Percentiles rank a stretch among this genome's conserved stretches.
phyloP scores from a whole-genome alignment of 164 flowering plant genomes.

The Tetracentron sinense region DNA sequence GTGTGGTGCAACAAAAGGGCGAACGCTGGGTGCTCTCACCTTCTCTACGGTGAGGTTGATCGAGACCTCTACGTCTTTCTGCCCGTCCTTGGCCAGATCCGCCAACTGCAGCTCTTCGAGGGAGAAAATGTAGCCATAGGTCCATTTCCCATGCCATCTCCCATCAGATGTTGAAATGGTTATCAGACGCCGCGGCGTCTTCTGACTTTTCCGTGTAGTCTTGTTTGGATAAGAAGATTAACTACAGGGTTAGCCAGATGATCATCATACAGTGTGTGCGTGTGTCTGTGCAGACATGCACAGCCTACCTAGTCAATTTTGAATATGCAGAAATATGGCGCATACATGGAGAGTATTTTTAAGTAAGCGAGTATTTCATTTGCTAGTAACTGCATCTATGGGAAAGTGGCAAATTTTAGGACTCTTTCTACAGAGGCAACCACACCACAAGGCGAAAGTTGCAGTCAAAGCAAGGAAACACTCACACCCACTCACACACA shows the following conservation, averaged over 20 bases:
- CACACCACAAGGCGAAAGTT: too few species aligned
- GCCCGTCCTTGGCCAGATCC: conserved; percentile 59
- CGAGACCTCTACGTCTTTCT: conserved; percentile 40
- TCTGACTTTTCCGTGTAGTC: conserved; percentile 22
- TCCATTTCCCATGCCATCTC: conserved; percentile 66
- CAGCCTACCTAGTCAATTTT: too few species aligned
- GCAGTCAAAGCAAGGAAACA: too few species aligned
- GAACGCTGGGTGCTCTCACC: conserved; percentile 39
- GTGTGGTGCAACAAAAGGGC: too few species aligned
- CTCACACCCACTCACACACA: too few species aligned
- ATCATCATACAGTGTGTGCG: background rate
- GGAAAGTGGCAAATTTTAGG: too few species aligned
- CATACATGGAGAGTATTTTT: too few species aligned
- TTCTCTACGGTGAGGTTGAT: conserved; percentile 52
- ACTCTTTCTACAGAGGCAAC: too few species aligned
- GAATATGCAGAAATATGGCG: too few species aligned
- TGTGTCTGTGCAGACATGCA: conserved; percentile 3
- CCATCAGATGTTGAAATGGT: conserved; percentile 55
- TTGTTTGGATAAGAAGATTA: conserved; percentile 3
- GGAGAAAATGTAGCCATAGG: conserved; percentile 46
- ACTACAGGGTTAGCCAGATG: background rate
- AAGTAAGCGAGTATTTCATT: too few species aligned
- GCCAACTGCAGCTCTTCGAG: conserved; percentile 49
- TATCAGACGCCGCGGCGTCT: conserved; percentile 45
- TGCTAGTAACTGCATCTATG: too few species aligned